Evolutionary conservation across 2,329 filamentous ascomycete genomes (phyloP).

Genomic region (Orbilia brochopaga): DNA sequence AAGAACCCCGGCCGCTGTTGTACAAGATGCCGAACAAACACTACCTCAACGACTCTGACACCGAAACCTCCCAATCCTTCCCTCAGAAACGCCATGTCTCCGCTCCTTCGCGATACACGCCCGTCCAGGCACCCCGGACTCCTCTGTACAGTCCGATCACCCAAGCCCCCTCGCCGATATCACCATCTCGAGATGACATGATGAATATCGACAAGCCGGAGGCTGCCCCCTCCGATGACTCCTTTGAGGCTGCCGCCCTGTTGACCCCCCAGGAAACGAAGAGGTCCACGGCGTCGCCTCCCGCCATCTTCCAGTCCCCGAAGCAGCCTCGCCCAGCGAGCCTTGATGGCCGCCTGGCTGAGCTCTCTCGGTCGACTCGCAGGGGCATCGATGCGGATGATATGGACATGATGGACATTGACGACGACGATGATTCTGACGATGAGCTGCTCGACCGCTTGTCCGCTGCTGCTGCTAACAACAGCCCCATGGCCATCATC

Average conservation of each 20-base stretch:
- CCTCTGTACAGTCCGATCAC: slow-evolving; percentile 47
- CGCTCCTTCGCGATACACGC: slow-evolving; percentile 45
- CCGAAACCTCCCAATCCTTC: slow-evolving; percentile 31
- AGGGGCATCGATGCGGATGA: slow-evolving; percentile 15
- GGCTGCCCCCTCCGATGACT: slow-evolving; percentile 28
- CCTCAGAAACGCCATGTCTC: slow-evolving; percentile 49
- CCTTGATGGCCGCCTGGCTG: slow-evolving; percentile 40
- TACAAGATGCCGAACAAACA: slow-evolving; percentile 49
- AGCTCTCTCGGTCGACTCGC: slow-evolving; percentile 17
- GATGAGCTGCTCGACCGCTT: slow-evolving; percentile 17
- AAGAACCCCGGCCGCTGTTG: not conserved
- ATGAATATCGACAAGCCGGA: slow-evolving; percentile 45
- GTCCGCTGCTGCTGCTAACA: slow-evolving; percentile 13
- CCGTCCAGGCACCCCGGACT: slow-evolving; percentile 37
- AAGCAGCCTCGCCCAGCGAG: slow-evolving; percentile 31
- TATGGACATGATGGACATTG: slow-evolving; percentile 23
- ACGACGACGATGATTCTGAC: slow-evolving; percentile 27
- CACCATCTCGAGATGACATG: slow-evolving; percentile 38
- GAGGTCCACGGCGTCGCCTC: slow-evolving; percentile 45
- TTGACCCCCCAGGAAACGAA: slow-evolving; percentile 50
- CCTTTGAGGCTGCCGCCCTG: slow-evolving; percentile 32
- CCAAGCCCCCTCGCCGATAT: slow-evolving; percentile 48
- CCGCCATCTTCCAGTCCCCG: slow-evolving; percentile 43
- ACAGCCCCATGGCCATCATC: slow-evolving; percentile 24
- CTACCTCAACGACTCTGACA: slow-evolving; percentile 29